A percentile compares a stretch with the other conserved stretches of the same genome.
Conservation (phyloP, 1,284 basidiomycete species). For the Ganoderma sinense region DNA sequence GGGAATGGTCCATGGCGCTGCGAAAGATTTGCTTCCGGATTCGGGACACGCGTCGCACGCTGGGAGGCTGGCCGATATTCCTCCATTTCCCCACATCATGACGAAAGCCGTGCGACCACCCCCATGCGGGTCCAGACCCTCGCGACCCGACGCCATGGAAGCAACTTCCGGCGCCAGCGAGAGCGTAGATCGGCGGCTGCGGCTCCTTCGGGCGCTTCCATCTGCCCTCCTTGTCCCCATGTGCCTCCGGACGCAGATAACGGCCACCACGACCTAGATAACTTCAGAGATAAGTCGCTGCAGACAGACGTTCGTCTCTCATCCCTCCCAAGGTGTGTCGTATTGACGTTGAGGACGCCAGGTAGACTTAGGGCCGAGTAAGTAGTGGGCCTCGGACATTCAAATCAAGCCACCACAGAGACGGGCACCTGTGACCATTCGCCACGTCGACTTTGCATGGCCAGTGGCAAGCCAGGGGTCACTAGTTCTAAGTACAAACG, state of each 20-base stretch:
- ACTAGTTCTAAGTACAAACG: background rate
- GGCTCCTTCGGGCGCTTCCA: background rate
- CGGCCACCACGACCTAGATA: background rate
- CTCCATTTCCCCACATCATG: constrained; percentile 33
- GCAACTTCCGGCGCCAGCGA: background rate
- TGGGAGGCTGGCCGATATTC: constrained; percentile 15
- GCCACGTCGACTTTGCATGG: background rate
- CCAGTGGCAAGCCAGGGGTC: background rate
- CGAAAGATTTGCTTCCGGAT: background rate
- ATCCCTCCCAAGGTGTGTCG: background rate
- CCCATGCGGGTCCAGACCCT: constrained; percentile 20
- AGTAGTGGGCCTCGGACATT: background rate
- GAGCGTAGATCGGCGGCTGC: background rate
- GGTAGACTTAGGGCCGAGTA: background rate
- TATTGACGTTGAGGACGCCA: background rate
- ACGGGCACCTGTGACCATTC: background rate
- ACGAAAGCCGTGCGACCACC: constrained; percentile 26
- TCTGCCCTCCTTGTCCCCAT: background rate
- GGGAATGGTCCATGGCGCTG: background rate
- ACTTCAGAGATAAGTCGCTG: background rate
- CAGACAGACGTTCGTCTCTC: background rate
- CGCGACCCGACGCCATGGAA: constrained; percentile 9
- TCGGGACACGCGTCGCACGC: constrained; percentile 12
- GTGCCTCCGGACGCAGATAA: background rate
- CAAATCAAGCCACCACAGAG: background rate